Evolutionary conservation across 768 basidiomycete species (phyloP), one percentile per base, ranked within the genome.

Genomic region (Lactifluus echinatus): DNA sequence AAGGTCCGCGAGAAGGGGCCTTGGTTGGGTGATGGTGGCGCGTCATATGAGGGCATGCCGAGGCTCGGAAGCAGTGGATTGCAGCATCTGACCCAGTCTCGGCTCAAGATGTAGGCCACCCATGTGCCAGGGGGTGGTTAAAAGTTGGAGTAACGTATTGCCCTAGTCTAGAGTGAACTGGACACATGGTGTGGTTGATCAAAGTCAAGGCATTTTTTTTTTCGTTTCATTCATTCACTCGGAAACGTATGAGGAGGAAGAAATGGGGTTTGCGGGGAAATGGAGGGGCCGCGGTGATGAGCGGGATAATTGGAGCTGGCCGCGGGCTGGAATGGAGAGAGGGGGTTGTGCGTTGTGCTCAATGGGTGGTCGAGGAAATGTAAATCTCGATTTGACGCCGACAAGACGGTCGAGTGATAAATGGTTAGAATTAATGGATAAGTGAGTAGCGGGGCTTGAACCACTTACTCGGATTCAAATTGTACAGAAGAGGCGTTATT

Each of bases 401-500:
- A 53, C 7, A 1, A 17, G 2, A 36, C 23, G 57, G 57, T 51
- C 31, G 3, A 19, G 21, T 37, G 44, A 52, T 52, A 47, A 49
- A 51, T 39, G 49, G 43, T 31, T 14, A 44, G 34, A 44, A 50
- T 57, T 39, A 44, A 49, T 43, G 48, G 48, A 59, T 59, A 54
- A 54, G 23, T 42, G 5, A 14, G 10, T 29, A 34, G 58, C 58
- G 58, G 58, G 53, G 58, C 28, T 55, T 55, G 58, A 59, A 59
- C 58, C 53, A 45, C 47, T 48, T 42, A 10, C 47, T 49, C 53
- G 57, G 57, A 55, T 59, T 55, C 58, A 59, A 59, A 55, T 60
- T 60, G 48, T 46, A 53, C 43, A 40, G 51, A 61, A 34, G 36
- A 44, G 53, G 51, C 26, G 31, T 60, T 60, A 60, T 63, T 55